These are phyloP conservation scores for Suzukiozyma palmioleophila DNA, from an alignment of 1,139 yeast genomes.

Conservation along the genomic window DNA sequence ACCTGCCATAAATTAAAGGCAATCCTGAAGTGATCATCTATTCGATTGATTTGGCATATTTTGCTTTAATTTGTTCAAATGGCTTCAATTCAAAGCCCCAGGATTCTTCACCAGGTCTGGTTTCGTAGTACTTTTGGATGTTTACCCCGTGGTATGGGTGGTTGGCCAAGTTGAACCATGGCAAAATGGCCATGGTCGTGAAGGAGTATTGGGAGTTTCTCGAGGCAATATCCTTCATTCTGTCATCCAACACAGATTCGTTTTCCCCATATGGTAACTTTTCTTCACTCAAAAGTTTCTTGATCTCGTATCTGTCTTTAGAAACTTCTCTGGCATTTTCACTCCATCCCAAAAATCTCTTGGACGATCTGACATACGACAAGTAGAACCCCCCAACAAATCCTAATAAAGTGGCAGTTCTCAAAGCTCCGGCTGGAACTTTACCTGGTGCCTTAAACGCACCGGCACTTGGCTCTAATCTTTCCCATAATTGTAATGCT, in stretches of 20 bases:
- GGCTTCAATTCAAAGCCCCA: conserved; percentile 48
- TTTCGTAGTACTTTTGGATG: conserved; percentile 64
- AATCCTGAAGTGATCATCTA: conserved; percentile 11
- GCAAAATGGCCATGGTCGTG: conserved; percentile 56
- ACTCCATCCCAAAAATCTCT: conserved; percentile 74
- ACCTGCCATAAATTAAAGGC: no score
- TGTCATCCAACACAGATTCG: conserved; percentile 56
- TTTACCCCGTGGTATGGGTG: conserved; percentile 86
- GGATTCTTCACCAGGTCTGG: conserved; percentile 50
- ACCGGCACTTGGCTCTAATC: conserved; percentile 59
- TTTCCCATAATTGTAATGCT: conserved; percentile 58
- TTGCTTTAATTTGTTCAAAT: conserved; percentile 43
- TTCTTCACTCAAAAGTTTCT: conserved; percentile 62
- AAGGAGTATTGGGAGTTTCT: conserved; percentile 78
- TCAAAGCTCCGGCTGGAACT: conserved; percentile 54
- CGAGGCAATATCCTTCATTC: conserved; percentile 73
- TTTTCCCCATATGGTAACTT: conserved; percentile 63
- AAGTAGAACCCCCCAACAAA: conserved; percentile 66
- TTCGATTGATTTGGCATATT: conserved; percentile 30
- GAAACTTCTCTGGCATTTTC: conserved; percentile 72
- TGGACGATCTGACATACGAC: conserved; percentile 61
- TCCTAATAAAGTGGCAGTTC: conserved; percentile 61
- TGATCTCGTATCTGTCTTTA: conserved; percentile 72
- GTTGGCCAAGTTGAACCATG: conserved; percentile 79
- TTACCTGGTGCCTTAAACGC: conserved; percentile 49